A percentile compares a stretch with the other conserved stretches of the same genome.
Evolutionary conservation across 148 eudicot genomes (phyloP).

Genomic region (Dysphania ambrosioides): DNA sequence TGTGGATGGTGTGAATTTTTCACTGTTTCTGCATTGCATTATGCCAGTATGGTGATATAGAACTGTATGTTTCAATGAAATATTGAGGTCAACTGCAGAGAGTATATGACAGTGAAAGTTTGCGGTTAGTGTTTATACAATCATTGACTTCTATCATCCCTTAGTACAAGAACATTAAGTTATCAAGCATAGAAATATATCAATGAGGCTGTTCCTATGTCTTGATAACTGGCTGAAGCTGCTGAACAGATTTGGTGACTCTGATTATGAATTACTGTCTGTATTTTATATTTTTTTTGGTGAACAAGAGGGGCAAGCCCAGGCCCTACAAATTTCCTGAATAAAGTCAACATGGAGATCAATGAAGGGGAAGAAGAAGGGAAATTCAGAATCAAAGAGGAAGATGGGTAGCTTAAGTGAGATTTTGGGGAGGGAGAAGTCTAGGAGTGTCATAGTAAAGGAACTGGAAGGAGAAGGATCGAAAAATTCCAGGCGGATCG

Average conservation of each 20-base stretch:
- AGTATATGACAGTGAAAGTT: not conserved
- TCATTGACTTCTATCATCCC: not conserved
- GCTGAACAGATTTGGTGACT: too few relatives aligned
- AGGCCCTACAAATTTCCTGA: not conserved
- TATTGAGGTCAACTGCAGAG: not conserved
- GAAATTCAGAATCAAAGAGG: constrained; percentile 26
- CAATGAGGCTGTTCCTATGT: not conserved
- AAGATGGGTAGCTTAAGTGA: constrained; percentile 41
- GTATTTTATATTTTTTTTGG: not conserved
- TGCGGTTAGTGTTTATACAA: not conserved
- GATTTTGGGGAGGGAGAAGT: constrained; percentile 31
- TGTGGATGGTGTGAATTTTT: not conserved
- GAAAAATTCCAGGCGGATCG: constrained; percentile 11
- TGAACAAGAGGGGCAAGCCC: constrained; percentile 6
- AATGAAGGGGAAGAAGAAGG: constrained; percentile 21
- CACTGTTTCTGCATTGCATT: not conserved
- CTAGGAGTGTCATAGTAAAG: constrained; percentile 11
- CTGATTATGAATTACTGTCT: too few relatives aligned
- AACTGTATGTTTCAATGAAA: not conserved
- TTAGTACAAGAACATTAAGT: not conserved
- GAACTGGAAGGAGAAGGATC: not conserved
- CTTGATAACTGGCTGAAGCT: not conserved
- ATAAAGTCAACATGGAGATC: not conserved
- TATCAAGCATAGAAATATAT: not conserved
- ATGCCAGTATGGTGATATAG: not conserved